Percentiles rank a stretch among this genome's conserved stretches.
These are phyloP conservation scores for Tricladium varicosporioides DNA, from an alignment of 2,329 filamentous ascomycete genomes.

Conservation along the genomic window DNA sequence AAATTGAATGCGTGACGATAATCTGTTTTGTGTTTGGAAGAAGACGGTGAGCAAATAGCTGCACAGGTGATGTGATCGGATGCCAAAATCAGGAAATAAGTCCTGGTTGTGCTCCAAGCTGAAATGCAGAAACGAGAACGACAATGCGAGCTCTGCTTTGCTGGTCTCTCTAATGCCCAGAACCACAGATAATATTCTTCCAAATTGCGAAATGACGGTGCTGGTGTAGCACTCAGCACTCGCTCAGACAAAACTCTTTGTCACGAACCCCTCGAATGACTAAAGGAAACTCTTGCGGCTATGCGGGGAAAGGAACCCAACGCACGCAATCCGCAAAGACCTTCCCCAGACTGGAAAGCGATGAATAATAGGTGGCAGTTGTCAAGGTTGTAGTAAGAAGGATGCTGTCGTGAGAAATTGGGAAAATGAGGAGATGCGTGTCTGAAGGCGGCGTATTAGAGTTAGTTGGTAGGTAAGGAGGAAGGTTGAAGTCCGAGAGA, in stretches of 20 bases:
- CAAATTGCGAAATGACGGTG: slow-evolving; percentile 1
- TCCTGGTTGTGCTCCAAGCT: background rate
- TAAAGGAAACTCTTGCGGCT: slow-evolving; percentile 15
- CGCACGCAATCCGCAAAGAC: background rate
- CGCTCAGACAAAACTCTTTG: slow-evolving; percentile 11
- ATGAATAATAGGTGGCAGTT: background rate
- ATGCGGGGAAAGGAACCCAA: slow-evolving; percentile 10
- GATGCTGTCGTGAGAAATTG: slow-evolving; percentile 3
- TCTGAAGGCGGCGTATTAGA: background rate
- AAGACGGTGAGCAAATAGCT: background rate
- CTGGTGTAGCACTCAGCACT: background rate
- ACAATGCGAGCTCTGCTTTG: background rate
- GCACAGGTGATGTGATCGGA: background rate
- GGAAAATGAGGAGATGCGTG: background rate
- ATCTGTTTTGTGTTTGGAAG: background rate
- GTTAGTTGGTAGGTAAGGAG: background rate
- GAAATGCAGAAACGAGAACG: too few relatives aligned
- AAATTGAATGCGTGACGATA: background rate
- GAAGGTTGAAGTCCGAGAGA: background rate
- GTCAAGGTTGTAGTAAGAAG: background rate
- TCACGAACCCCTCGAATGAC: slow-evolving; percentile 14
- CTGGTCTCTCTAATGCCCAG: background rate
- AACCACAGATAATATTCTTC: background rate
- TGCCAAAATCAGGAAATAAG: background rate
- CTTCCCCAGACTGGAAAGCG: slow-evolving; percentile 6